Base-by-base conservation (phyloP, 805 yeast species). In the Candida endomychidarum region DNA sequence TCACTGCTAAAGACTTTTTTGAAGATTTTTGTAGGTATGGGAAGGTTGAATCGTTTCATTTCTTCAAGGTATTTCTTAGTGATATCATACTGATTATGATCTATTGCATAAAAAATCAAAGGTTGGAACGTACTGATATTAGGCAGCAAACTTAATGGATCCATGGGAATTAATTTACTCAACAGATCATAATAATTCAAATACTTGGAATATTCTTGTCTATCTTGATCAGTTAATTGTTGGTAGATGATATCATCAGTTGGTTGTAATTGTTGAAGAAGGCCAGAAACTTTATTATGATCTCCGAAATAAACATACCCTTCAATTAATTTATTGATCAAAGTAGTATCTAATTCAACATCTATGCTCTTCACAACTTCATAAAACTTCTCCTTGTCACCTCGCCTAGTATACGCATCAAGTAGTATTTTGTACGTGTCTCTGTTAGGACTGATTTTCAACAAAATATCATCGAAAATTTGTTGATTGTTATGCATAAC, bases 11-110 rank as follows among this genome's bases (percentile, higher is more conserved):
- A 56, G 4, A 63, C 35, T 9, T 32, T 35, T 18, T 47, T 48
- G 41, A 58, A 65, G n/a, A 54, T 47, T 22, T 58, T 52, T 8
- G 64, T 59, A n/a, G 67, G 58, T 8, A 60, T 39, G 1, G 71
- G 71, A 8, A 65, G 37, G n/a, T 45, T 45, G 32, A 48, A 53
- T n/a, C 12, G 34, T 18, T 29, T 26, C 18, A 19, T 42, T 21
- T 8, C 32, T 26, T 37, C 56, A 48, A 42, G 49, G 47, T 24
- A 45, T 18, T 25, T 42, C 19, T 21, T 5, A 11, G 43, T 9
- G 14, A 23, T 22, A 14, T 23, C 37, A 14, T 31, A 34, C 19
- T 49, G 40, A 3, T 33, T 33, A 2, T 15, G 10, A 11, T 25
- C n/a, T 3, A 17, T 8, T 21, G 38, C 53, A 25, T 47, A 40